Conservation (phyloP, 306 rosid genomes). For the Oemleria cerasiformis region DNA sequence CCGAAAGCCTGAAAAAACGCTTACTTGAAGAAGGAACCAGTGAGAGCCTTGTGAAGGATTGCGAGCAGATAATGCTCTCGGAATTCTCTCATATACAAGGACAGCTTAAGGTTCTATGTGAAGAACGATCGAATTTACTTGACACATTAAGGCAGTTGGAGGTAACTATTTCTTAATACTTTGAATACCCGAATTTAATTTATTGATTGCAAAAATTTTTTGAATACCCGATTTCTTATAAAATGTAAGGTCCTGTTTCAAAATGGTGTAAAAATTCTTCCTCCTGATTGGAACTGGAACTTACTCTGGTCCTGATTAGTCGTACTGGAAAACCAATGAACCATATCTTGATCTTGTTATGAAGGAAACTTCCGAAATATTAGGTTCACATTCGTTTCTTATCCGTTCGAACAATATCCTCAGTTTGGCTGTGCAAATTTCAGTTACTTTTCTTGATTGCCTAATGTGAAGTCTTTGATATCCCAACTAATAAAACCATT, state of each 20-base stretch:
- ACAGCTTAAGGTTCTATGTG: slow-evolving; percentile 57
- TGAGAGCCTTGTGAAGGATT: slow-evolving; percentile 65
- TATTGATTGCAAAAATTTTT: neutral
- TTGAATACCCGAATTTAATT: neutral
- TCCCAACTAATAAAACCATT: neutral
- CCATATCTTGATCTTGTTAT: slow-evolving; percentile 1
- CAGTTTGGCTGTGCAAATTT: neutral
- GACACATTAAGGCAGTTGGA: slow-evolving; percentile 83
- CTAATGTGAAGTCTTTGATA: neutral
- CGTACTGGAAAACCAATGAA: neutral
- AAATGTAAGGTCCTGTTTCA: too few species aligned
- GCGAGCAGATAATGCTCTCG: slow-evolving; percentile 85
- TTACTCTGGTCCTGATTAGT: neutral
- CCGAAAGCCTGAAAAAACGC: slow-evolving; percentile 68
- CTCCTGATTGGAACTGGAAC: neutral
- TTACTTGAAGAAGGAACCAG: slow-evolving; percentile 69
- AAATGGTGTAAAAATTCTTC: neutral
- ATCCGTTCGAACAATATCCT: neutral
- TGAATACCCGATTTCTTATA: too few species aligned
- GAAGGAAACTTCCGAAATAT: neutral
- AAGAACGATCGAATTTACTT: slow-evolving; percentile 71
- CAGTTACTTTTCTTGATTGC: neutral
- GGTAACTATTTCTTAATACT: slow-evolving; percentile 41
- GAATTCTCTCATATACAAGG: slow-evolving; percentile 77
- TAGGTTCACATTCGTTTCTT: neutral